Evolutionary conservation across 2,329 filamentous ascomycete species (phyloP), one percentile per base, ranked within the genome.

Genomic region (Venturia nashicola): DNA sequence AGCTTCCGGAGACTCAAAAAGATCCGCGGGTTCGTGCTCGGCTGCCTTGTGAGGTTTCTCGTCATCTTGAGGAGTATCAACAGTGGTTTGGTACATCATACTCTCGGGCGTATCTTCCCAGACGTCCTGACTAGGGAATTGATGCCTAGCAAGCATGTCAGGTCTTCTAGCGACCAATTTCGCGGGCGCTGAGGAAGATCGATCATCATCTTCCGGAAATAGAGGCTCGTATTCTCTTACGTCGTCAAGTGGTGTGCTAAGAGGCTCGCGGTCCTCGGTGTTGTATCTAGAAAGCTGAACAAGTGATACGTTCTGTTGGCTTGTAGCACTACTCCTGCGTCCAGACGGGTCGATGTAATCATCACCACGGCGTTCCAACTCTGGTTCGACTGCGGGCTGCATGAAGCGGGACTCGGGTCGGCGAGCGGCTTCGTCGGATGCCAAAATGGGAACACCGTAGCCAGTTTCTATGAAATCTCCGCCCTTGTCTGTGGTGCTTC

Each of bases 31-130:
- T 55, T 70, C 68, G 34, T 65, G 63, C 23, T 68, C 67, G 73
- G 76, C 65, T 66, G 75, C 67, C 72, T 77, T 68, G 72, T 77
- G 73, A 66, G 77, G 71, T 65, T 82, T 79, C 65, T 79, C 80
- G 0, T 80, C 78, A 40, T 82, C 71, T 70, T 91, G 89, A 1
- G 91, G 91, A 0, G 90, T 94, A 2, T 88, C 90, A 8, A 97
- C 93, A 65, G 90, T 91, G 3, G 92, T 86, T 42, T 82, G 78
- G 60, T 84, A 85, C 70, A 94, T 86, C 62, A 90, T 80, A 75
- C 91, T 96, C 71, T 86, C 88, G 4, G 95, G 94, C 0, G 91
- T 88, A 73, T 99, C 95, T 77, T 99, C 94, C 94, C 94, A 99
- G 48, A 97, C 85, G 73, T 99, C 94, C 73, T 92, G 89, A 74